These are phyloP conservation scores for Leishmania tropica DNA, from an alignment of 208 protist species.

Conservation along the genomic window DNA sequence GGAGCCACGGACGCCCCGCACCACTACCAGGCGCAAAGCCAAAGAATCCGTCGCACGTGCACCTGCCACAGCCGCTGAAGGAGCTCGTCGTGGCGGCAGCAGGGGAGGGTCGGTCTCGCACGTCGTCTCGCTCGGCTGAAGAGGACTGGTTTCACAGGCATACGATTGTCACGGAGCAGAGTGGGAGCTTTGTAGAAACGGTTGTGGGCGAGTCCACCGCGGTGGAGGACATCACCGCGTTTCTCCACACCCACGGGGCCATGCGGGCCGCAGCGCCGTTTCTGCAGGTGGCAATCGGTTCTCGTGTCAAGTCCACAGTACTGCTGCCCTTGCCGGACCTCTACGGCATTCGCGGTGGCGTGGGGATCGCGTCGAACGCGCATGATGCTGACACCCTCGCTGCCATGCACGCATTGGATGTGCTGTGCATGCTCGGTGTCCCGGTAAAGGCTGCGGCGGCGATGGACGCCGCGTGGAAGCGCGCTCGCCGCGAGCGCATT, in stretches of 20 bases:
- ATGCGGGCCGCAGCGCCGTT: slow-evolving; percentile 62
- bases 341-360: slow-evolving; percentile 83
- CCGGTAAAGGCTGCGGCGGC: slow-evolving; percentile 17
- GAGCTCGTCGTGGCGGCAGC: slow-evolving; percentile 25
- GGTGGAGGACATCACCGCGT: slow-evolving; percentile 47
- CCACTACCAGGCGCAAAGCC: slow-evolving; percentile 53
- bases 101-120: slow-evolving; percentile 23
- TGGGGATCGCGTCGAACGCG: slow-evolving; percentile 64
- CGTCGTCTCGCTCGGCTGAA: slow-evolving; percentile 54
- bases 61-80: slow-evolving; percentile 68
- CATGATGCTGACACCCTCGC: slow-evolving; percentile 65
- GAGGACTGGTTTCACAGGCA: slow-evolving; percentile 75
- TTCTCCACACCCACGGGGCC: slow-evolving; percentile 37
- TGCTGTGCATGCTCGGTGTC: slow-evolving; percentile 62
- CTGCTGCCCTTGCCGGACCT: slow-evolving; percentile 67
- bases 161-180: slow-evolving; percentile 52
- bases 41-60: slow-evolving; percentile 48
- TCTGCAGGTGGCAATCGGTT: slow-evolving; percentile 42
- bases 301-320: slow-evolving; percentile 69
- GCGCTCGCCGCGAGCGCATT: slow-evolving; percentile 17
- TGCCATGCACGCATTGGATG: slow-evolving; percentile 87
- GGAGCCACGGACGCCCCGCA: slow-evolving; percentile 76
- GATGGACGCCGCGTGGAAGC: slow-evolving; percentile 25
- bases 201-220: slow-evolving; percentile 43
- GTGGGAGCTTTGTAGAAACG: slow-evolving; percentile 64